Evolutionary conservation across 148 eudicot genomes (phyloP).

Genomic region (Vaccinium myrtillus): DNA sequence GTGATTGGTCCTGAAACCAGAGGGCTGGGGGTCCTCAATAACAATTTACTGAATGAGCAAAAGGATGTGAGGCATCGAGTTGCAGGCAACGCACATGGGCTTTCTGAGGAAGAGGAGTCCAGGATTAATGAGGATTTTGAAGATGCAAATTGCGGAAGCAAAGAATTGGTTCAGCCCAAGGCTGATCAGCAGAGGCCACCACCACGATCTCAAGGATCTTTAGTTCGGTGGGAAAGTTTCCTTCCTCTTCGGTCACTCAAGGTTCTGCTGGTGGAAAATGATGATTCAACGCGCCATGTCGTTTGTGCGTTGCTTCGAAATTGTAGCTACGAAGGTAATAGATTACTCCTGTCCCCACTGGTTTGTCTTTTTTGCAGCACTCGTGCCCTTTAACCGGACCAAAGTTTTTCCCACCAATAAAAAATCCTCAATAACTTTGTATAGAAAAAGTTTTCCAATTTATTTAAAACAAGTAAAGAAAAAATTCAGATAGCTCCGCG

Average conservation of each 20-base stretch:
- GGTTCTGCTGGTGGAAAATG: constrained; percentile 73
- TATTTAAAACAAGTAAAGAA: no score
- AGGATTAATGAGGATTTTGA: constrained; percentile 27
- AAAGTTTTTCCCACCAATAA: no score
- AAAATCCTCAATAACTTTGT: no score
- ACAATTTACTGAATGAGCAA: constrained; percentile 29
- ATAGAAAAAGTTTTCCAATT: no score
- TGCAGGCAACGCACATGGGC: constrained; percentile 39
- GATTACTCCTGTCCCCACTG: background rate
- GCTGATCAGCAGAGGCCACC: constrained; percentile 28
- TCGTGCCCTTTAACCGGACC: no score
- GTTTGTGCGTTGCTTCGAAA: constrained; percentile 74
- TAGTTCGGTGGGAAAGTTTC: constrained; percentile 74
- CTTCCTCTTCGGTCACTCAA: constrained; percentile 64
- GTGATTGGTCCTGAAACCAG: constrained; percentile 35
- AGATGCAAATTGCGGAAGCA: constrained; percentile 21
- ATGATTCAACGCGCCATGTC: constrained; percentile 77
- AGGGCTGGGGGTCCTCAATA: constrained; percentile 40
- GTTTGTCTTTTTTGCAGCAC: no score
- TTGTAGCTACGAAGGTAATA: constrained; percentile 78
- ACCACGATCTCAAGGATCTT: constrained; percentile 40
- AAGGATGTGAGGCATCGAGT: constrained; percentile 39
- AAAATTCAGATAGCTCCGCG: no score
- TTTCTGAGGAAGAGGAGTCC: constrained; percentile 44
- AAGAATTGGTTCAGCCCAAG: constrained; percentile 24